Evolutionary conservation across 2,329 filamentous ascomycete genomes (phyloP).

Genomic region (Magnaporthiopsis rhizophila): DNA sequence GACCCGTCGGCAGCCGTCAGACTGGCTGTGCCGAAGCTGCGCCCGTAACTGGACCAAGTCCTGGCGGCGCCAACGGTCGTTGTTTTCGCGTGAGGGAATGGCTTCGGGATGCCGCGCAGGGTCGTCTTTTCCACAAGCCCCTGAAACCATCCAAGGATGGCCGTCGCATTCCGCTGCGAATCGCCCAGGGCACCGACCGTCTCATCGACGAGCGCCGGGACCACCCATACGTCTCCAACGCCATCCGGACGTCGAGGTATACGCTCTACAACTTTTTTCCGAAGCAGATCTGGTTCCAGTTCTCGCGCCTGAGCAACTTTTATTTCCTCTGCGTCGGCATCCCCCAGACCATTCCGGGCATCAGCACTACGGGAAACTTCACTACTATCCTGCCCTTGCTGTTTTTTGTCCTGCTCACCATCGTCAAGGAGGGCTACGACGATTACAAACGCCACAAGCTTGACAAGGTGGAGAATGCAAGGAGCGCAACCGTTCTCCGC

Average conservation of each 20-base stretch:
- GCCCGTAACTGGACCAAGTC: not conserved
- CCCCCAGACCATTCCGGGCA: slow-evolving; percentile 70
- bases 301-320: slow-evolving; percentile 80
- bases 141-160: slow-evolving; percentile 19
- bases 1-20: not conserved
- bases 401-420: slow-evolving; percentile 72
- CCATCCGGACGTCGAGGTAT: slow-evolving; percentile 76
- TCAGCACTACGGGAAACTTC: slow-evolving; percentile 68
- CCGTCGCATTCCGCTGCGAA: slow-evolving; percentile 19
- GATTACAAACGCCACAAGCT: slow-evolving; percentile 72
- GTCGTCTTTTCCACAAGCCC: slow-evolving; percentile 10
- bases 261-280: slow-evolving; percentile 79
- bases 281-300: slow-evolving; percentile 77
- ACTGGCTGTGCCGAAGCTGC: not conserved
- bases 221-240: slow-evolving; percentile 44
- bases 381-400: slow-evolving; percentile 67
- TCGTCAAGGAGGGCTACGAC: slow-evolving; percentile 81
- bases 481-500: slow-evolving; percentile 37
- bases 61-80: slow-evolving; percentile 2
- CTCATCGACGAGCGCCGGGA: slow-evolving; percentile 44
- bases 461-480: slow-evolving; percentile 72
- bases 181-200: slow-evolving; percentile 21
- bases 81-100: not conserved
- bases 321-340: slow-evolving; percentile 80
- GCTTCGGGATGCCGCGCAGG: slow-evolving; percentile 3